phyloP scores from a whole-genome alignment of 768 basidiomycete genomes.

The Naganishia vaughanmartiniae region DNA sequence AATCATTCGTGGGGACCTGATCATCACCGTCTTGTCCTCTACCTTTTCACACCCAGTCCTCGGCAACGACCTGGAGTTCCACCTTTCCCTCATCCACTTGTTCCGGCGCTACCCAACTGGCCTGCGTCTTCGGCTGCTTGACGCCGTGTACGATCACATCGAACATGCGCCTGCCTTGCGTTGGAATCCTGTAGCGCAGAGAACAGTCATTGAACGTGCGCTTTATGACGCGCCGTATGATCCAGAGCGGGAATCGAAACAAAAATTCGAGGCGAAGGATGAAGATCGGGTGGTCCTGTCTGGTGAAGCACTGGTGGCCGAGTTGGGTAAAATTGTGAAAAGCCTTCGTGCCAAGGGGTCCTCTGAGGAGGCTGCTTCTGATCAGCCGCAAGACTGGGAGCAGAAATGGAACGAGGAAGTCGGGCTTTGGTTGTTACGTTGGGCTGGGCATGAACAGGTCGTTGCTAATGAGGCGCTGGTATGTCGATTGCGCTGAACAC shows the following conservation, averaged over 20 bases:
- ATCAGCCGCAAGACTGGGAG: slow-evolving; percentile 48
- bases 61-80: slow-evolving; percentile 54
- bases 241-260: slow-evolving; percentile 28
- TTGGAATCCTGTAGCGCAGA: slow-evolving; percentile 35
- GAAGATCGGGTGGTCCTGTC: slow-evolving; percentile 27
- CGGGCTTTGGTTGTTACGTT: slow-evolving; percentile 57
- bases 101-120: slow-evolving; percentile 50
- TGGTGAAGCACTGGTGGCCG: slow-evolving; percentile 28
- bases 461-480: slow-evolving; percentile 46
- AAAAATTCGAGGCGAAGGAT: neutral
- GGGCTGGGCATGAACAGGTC: slow-evolving; percentile 54
- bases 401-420: slow-evolving; percentile 50
- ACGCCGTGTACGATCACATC: slow-evolving; percentile 43
- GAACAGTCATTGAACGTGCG: slow-evolving; percentile 38
- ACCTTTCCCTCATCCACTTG: slow-evolving; percentile 38
- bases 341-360: slow-evolving; percentile 52
- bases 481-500: slow-evolving; percentile 29
- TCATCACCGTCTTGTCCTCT: slow-evolving; percentile 36
- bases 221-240: slow-evolving; percentile 49
- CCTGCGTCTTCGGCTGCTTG: slow-evolving; percentile 39
- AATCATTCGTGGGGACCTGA: slow-evolving; percentile 37
- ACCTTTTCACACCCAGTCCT: slow-evolving; percentile 31
- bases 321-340: slow-evolving; percentile 33
- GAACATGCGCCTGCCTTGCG: slow-evolving; percentile 5
- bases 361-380: slow-evolving; percentile 53